Percentiles rank a stretch among this genome's conserved stretches.
phyloP scores from a whole-genome alignment of 75 land plant genomes.

The Pinus taeda region DNA sequence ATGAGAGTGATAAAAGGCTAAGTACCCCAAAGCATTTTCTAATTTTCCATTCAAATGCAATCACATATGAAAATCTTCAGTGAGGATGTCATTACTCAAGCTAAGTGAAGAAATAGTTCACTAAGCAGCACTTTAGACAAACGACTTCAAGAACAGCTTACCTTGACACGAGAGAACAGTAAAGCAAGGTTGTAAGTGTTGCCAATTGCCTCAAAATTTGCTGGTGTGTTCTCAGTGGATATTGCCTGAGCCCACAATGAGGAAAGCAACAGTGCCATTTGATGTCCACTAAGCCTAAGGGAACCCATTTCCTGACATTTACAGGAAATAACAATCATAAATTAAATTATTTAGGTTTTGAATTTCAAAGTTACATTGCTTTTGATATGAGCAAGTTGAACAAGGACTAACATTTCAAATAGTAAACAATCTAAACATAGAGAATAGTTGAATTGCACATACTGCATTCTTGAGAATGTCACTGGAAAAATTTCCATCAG shows the following conservation, averaged over 20 bases:
- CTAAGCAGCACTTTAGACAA: background rate
- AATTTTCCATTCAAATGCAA: no score
- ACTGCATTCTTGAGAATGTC: slow-evolving; percentile 2
- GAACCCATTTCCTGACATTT: slow-evolving; percentile 50
- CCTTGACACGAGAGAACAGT: slow-evolving; percentile 78
- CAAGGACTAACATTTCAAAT: background rate
- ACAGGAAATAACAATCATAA: background rate
- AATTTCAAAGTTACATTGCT: background rate
- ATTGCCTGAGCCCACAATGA: slow-evolving; percentile 71
- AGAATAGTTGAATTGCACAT: background rate
- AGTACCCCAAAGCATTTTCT: no score
- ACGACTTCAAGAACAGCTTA: slow-evolving; percentile 12
- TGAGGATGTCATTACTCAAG: background rate
- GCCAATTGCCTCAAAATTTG: slow-evolving; percentile 89
- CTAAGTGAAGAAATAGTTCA: background rate
- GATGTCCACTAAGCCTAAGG: slow-evolving; percentile 68
- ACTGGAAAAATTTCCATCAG: slow-evolving; percentile 14
- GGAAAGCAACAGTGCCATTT: slow-evolving; percentile 77
- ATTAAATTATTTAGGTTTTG: background rate
- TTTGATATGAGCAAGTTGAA: background rate
- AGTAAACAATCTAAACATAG: background rate
- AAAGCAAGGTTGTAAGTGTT: slow-evolving; percentile 73
- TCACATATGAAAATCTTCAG: background rate
- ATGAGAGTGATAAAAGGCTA: no score
- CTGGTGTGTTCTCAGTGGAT: slow-evolving; percentile 61